Evolutionary conservation across 139 green algal genomes (phyloP).

Genomic region (Astrephomene gubernaculifera): DNA sequence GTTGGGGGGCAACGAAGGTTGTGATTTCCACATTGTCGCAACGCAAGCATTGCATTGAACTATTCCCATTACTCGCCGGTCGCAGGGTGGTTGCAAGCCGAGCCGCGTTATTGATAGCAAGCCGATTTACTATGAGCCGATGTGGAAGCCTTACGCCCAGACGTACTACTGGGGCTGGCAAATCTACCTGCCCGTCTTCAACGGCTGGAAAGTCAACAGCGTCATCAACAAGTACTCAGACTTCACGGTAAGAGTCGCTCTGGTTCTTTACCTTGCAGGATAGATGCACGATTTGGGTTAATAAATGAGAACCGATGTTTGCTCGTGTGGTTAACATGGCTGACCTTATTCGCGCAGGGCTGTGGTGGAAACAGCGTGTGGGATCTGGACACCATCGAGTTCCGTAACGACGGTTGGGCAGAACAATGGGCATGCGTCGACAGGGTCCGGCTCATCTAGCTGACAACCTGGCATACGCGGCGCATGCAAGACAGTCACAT

Average conservation of each 20-base stretch:
- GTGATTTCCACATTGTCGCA: too few species aligned
- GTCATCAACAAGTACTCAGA: slow-evolving; percentile 18
- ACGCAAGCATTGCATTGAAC: background rate
- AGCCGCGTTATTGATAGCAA: slow-evolving; percentile 46
- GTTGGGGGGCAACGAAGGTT: background rate
- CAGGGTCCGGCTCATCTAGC: slow-evolving; percentile 31
- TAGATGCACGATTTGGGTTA: background rate
- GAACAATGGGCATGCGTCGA: slow-evolving; percentile 55
- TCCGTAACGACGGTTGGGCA: slow-evolving; percentile 34
- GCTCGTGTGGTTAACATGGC: background rate
- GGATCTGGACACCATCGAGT: slow-evolving; percentile 52
- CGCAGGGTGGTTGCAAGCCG: slow-evolving; percentile 45
- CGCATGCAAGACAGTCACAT: too few species aligned
- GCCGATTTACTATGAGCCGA: slow-evolving; percentile 15
- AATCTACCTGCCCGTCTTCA: slow-evolving; percentile 30
- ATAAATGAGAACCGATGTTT: background rate
- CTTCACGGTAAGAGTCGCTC: background rate
- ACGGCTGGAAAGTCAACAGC: background rate
- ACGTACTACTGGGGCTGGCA: slow-evolving; percentile 37
- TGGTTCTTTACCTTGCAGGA: background rate
- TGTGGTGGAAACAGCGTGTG: slow-evolving; percentile 54
- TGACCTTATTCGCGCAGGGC: slow-evolving; percentile 11
- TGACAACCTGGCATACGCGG: too few species aligned
- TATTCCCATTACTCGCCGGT: background rate
- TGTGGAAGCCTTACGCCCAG: background rate